phyloP scores from a whole-genome alignment of 2,329 filamentous ascomycete species.

The Huntiella savannae region DNA sequence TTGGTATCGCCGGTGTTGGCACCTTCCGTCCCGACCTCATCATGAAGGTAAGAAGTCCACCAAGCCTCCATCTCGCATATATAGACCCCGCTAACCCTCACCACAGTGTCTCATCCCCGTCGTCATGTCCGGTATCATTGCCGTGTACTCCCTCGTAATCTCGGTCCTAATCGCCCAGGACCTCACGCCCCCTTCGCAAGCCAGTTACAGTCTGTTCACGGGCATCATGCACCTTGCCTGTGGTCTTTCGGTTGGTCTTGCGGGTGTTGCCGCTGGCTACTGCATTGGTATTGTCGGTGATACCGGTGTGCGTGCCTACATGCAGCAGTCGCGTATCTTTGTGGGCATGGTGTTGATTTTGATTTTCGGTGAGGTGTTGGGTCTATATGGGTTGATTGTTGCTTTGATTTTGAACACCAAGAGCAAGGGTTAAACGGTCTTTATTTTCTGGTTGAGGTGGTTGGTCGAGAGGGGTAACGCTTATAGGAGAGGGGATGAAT shows the following conservation, averaged over 20 bases:
- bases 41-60: conserved; percentile 52
- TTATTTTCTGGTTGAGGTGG: not conserved
- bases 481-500: too few relatives aligned
- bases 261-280: conserved; percentile 85
- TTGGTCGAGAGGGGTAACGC: too few relatives aligned
- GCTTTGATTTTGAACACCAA: conserved; percentile 85
- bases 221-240: conserved; percentile 89
- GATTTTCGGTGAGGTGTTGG: conserved; percentile 95
- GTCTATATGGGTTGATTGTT: conserved; percentile 96
- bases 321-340: conserved; percentile 89
- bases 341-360: conserved; percentile 97
- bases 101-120: conserved; percentile 61
- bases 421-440: conserved; percentile 35
- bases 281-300: conserved; percentile 93
- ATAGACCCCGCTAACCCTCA: not conserved
- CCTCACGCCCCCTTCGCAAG: conserved; percentile 48
- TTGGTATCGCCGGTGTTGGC: conserved; percentile 70
- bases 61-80: not conserved
- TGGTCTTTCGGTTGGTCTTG: conserved; percentile 77
- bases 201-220: conserved; percentile 68
- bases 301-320: conserved; percentile 81
- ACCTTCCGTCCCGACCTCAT: conserved; percentile 73
- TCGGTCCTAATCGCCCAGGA: conserved; percentile 89
- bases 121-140: conserved; percentile 98
- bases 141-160: conserved; percentile 93